Conservation (phyloP, 352 stramenopile genomes). For the Phytophthora idaei region DNA sequence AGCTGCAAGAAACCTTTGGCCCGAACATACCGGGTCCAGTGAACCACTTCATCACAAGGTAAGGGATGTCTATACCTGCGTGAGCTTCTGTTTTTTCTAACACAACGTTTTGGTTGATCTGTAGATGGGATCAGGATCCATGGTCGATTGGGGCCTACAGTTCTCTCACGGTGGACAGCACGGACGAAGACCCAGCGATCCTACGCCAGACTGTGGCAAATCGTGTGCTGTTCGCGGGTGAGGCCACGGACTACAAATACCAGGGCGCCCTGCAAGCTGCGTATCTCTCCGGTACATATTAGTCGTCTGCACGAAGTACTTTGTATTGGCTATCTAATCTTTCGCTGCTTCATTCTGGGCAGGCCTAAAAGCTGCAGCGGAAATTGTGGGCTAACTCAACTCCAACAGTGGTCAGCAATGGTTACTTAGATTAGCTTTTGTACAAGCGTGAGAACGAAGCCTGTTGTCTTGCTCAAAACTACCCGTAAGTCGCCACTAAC, state of each 20-base stretch:
- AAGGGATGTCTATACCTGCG: not conserved
- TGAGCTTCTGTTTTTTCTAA: not conserved
- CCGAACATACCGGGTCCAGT: constrained; percentile 40
- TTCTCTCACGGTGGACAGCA: constrained; percentile 65
- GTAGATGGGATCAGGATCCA: constrained; percentile 65
- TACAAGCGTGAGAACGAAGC: not conserved
- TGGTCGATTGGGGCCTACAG: constrained; percentile 68
- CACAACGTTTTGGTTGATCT: not conserved
- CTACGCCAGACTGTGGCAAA: constrained; percentile 45
- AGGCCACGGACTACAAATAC: constrained; percentile 74
- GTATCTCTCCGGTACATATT: constrained; percentile 50
- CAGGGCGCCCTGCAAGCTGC: constrained; percentile 69
- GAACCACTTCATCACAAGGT: constrained; percentile 60
- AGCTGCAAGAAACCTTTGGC: constrained; percentile 54
- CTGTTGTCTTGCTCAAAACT: not conserved
- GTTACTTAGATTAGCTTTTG: not conserved
- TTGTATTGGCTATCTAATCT: not conserved
- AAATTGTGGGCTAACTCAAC: constrained; percentile 20
- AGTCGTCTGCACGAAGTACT: not conserved
- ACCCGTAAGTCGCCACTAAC: no score
- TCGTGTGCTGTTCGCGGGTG: constrained; percentile 67
- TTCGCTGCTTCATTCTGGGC: not conserved
- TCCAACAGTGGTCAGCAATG: not conserved
- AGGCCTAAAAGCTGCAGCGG: constrained; percentile 41
- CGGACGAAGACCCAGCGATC: constrained; percentile 58